Evolutionary conservation across 2,329 filamentous ascomycete species (phyloP), one percentile per base, ranked within the genome.

Genomic region (Cladosporium halotolerans): DNA sequence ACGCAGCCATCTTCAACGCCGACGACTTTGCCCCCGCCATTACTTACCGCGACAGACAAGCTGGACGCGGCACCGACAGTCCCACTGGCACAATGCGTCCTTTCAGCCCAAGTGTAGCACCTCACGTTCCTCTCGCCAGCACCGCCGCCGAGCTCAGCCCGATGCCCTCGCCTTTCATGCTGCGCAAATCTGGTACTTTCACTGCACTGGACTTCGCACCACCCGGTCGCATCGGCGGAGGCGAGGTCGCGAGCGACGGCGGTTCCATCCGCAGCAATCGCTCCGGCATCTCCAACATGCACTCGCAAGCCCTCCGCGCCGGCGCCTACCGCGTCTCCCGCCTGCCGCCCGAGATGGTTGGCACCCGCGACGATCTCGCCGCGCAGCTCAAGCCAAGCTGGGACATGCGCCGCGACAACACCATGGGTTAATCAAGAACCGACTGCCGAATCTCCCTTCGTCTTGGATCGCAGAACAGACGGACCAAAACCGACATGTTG

Each of bases 311-410:
- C 63, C 84, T 96, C 63, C 87, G 90, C 59, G 80, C 75, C 54
- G 91, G 91, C 59, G 90, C 89, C 43, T 92, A 95, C 64, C 87
- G 91, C 58, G 82, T 96, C 59, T 93, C 88, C 67, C 84, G 88
- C 46, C 79, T 96, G 56, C 90, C 91, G 0, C 84, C 83, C 54
- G 89, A 91, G 61, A 81, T 85, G 41, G 88, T 95, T 54, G 91
- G 90, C 59, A 90, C 88, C 3, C 79, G 78, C 63, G 81, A 86
- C 33, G 82, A 89, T 53, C 70, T 92, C 68, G 71, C 74, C 54
- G 71, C 70, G n/a, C 74, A 82, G 59, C 70, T 85, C 66, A 72
- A 72, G 62, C 82, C 82, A 34, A 73, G 72, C 54, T 79, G 79
- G 78, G 73, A 79, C 64, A 71, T 82, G 70, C 65, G 68, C 42